Evolutionary conservation across 2,329 filamentous ascomycete genomes (phyloP).

Genomic region (Cadophora sp.): DNA sequence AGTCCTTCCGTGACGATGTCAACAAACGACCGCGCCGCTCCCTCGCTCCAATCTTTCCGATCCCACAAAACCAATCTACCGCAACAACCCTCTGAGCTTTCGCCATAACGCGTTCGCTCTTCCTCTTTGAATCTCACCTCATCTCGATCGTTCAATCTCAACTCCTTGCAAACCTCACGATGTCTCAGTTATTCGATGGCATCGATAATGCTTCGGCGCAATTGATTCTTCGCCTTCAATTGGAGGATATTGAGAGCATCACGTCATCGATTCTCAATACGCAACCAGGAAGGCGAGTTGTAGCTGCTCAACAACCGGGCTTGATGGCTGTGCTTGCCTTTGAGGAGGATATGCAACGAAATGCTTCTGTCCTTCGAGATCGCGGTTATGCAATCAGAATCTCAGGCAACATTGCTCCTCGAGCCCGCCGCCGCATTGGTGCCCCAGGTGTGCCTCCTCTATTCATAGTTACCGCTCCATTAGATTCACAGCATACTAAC

Average conservation of each 20-base stretch:
- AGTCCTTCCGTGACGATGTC: neutral
- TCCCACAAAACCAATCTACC: neutral
- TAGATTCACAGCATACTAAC: no score
- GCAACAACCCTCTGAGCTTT: neutral
- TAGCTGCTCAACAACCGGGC: constrained; percentile 2
- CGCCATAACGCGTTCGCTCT: neutral
- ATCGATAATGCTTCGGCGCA: constrained; percentile 24
- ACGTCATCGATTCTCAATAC: neutral
- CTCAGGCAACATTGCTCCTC: neutral
- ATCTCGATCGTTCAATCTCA: neutral
- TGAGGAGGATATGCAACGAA: constrained; percentile 26
- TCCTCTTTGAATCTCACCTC: neutral
- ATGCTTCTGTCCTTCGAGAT: constrained; percentile 14
- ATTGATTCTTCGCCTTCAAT: constrained; percentile 20
- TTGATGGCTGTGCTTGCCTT: constrained; percentile 19
- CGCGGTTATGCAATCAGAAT: neutral
- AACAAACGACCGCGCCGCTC: neutral
- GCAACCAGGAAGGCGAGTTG: constrained; percentile 8
- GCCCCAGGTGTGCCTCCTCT: neutral
- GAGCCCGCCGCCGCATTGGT: neutral
- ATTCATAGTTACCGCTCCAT: no score
- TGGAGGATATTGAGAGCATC: constrained; percentile 24
- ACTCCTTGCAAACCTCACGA: neutral
- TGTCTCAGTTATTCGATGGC: constrained; percentile 2
- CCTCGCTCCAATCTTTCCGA: neutral